Conservation (phyloP, 2,329 filamentous ascomycete species). For the Alternaria gaisen region DNA sequence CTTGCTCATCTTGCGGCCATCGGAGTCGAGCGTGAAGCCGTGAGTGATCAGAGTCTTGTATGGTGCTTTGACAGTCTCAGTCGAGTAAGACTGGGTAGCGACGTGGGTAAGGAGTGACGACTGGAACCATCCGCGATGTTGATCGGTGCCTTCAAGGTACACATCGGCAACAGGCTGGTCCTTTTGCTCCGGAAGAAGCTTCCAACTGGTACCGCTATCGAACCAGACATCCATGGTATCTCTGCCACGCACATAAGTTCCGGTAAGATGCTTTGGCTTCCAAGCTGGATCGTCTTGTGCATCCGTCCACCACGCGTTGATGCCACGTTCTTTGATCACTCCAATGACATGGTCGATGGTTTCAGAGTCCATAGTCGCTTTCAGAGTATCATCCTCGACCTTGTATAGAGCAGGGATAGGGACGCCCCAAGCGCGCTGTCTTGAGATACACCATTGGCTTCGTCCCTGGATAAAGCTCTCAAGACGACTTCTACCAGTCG, state of each 20-base stretch:
- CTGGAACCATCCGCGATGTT: conserved; percentile 98
- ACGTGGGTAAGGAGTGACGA: conserved; percentile 90
- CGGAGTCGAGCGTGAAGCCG: conserved; percentile 88
- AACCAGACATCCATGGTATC: conserved; percentile 99
- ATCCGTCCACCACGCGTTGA: conserved; percentile 96
- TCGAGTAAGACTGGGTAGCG: conserved; percentile 62
- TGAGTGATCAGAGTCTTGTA: conserved; percentile 94
- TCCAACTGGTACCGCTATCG: conserved; percentile 96
- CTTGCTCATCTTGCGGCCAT: conserved; percentile 99
- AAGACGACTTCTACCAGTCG: conserved; percentile 75
- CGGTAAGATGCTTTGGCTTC: conserved; percentile 71
- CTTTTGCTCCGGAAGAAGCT: conserved; percentile 47
- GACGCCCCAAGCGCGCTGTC: conserved; percentile 95
- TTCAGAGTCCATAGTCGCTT: conserved; percentile 79
- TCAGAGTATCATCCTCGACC: conserved; percentile 63
- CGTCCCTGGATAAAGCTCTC: conserved; percentile 86
- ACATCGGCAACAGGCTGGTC: conserved; percentile 73
- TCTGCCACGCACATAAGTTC: conserved; percentile 74
- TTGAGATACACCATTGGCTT: conserved; percentile 97
- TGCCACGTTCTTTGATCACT: conserved; percentile 77
- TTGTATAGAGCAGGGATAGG: conserved; percentile 92
- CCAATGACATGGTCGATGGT: conserved; percentile 86
- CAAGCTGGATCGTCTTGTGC: conserved; percentile 76
- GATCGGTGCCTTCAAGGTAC: conserved; percentile 93
- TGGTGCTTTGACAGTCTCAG: conserved; percentile 63